Conservation (phyloP, 352 stramenopile species). For the Pythium rhizo-oryzae region DNA sequence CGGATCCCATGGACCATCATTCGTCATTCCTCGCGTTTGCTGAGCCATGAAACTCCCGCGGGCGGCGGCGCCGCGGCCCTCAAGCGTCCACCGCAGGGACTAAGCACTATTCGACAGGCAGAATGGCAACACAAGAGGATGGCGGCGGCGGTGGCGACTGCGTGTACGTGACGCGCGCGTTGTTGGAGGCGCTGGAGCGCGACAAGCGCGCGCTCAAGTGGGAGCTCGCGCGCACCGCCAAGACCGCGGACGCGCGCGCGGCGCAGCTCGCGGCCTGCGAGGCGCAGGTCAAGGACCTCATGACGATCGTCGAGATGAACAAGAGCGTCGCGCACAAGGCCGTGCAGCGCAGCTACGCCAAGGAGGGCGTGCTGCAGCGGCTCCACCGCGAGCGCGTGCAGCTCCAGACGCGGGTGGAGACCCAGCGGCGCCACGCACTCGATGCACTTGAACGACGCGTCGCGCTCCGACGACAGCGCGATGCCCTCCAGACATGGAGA, state of each 20-base stretch:
- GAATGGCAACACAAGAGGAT: too few relatives aligned
- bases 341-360: conserved; percentile 42
- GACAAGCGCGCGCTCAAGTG: conserved; percentile 56
- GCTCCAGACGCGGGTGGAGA: conserved; percentile 28
- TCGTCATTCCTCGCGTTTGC: too few relatives aligned
- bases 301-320: conserved; percentile 74
- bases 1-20: too few relatives aligned
- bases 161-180: too few relatives aligned
- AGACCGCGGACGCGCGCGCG: conserved; percentile 40
- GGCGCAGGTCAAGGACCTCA: conserved; percentile 59
- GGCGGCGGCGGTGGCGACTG: too few relatives aligned
- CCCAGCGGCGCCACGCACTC: conserved; percentile 29
- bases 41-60: too few relatives aligned
- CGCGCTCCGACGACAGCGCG: conserved; percentile 23
- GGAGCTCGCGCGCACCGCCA: conserved; percentile 46
- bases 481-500: conserved; percentile 23
- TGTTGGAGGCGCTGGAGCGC: conserved; percentile 60
- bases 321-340: conserved; percentile 50
- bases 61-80: too few relatives aligned
- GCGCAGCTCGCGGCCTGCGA: conserved; percentile 41
- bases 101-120: too few relatives aligned
- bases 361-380: conserved; percentile 36
- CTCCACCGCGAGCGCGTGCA: conserved; percentile 32
- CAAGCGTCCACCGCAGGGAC: too few relatives aligned
- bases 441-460: conserved; percentile 28